Base-by-base conservation (phyloP, 1,284 basidiomycete species). In the Cryptococcus jaspeensis region DNA sequence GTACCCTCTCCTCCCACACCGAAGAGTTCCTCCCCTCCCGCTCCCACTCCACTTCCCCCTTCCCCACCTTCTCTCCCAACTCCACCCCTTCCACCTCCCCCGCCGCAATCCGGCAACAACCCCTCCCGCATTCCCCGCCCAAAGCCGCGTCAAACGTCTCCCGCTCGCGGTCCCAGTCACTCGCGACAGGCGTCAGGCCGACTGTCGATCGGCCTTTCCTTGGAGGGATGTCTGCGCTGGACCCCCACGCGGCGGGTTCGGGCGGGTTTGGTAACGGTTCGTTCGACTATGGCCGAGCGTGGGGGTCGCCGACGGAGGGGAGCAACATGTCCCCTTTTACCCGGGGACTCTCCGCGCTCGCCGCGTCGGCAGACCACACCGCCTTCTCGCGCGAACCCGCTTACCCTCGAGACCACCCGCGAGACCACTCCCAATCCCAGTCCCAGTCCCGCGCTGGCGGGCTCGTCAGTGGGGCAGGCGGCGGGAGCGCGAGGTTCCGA, bases 311-410 rank as follows among this genome's bases (percentile, higher is more conserved):
- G 11, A 58, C 63, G 1, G 61, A 68, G 45, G 65, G 58, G 13
- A 71, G 67, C 59, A 76, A 74, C 61, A 68, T 74, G 66, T 75
- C 73, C 1, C 73, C 74, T 0, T 76, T 76, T 54, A 60, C 70
- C 3, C 61, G 67, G 25, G 63, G 66, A 35, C 49, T 63, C 37
- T 59, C 63, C 5, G 28, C 51, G 4, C 55, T 62, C 36, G 37
- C 18, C 9, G 4, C 28, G 28, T 4, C 28, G 9, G 28, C n/a
- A n/a, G n/a, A n/a, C n/a, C n/a, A 32, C 28, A 9, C 5, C 28
- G 28, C 28, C 28, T 32, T 32, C 28, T 32, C 28, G 5, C 28
- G 28, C 28, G 25, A 40, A 16, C 28, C 28, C 4, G 28, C 28
- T 32, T 32, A 32, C 28, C 28, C 28, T 9, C 28, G 9, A 9